A percentile compares a stretch with the other conserved stretches of the same genome.
Evolutionary conservation across 352 stramenopile genomes (phyloP).

Genomic region (Globisporangium radiosum): DNA sequence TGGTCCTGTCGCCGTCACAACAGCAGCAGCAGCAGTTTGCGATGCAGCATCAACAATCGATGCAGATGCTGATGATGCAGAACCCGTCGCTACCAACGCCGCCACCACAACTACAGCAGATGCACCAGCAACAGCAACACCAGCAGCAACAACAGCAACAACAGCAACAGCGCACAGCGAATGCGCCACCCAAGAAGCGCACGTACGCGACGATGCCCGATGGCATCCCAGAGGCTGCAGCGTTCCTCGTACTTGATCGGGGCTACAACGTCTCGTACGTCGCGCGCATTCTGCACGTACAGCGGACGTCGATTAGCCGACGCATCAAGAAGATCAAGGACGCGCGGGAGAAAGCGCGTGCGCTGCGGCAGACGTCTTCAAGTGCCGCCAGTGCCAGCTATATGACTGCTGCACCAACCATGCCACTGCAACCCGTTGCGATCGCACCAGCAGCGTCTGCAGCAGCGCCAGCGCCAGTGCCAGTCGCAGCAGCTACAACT

Average conservation of each 20-base stretch:
- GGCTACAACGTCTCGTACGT: slow-evolving; percentile 7
- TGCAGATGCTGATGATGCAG: not conserved
- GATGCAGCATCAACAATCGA: not conserved
- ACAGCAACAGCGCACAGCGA: not conserved
- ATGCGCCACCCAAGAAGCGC: slow-evolving; percentile 2
- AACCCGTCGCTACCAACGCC: not conserved
- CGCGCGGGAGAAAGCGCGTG: slow-evolving; percentile 2
- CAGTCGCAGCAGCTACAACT: not conserved
- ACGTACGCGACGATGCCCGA: slow-evolving; percentile 3
- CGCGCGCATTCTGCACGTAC: slow-evolving; percentile 7
- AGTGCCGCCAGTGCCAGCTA: not conserved
- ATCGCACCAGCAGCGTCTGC: not conserved
- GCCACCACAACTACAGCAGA: not conserved
- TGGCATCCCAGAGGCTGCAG: slow-evolving; percentile 8
- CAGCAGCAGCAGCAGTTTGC: not conserved
- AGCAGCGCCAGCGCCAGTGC: not conserved
- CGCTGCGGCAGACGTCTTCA: not conserved
- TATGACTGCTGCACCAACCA: not conserved
- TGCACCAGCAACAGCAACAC: not conserved
- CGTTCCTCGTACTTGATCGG: slow-evolving; percentile 6
- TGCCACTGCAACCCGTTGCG: not conserved
- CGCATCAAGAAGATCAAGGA: slow-evolving; percentile 9
- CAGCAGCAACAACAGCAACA: not conserved
- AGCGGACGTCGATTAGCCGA: slow-evolving; percentile 7
- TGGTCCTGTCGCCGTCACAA: not conserved